Percentiles rank a stretch among this genome's conserved stretches.
Evolutionary conservation across 139 green algal species (phyloP).

Genomic region (Chlorella sp.): DNA sequence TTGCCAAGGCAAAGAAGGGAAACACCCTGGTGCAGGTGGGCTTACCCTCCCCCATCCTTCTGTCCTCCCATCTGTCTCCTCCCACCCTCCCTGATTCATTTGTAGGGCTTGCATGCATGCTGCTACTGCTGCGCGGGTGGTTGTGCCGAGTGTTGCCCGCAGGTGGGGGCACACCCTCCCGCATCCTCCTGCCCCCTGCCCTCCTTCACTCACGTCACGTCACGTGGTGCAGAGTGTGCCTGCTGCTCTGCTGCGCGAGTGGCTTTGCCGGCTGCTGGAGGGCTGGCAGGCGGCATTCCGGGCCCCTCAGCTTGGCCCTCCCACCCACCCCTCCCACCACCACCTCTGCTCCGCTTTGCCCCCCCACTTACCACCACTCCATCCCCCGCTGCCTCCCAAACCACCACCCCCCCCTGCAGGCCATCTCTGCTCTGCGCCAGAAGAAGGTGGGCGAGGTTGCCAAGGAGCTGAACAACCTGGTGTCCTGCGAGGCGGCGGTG

Average conservation of each 20-base stretch:
- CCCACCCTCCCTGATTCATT: not conserved
- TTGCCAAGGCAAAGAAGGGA: slow-evolving; percentile 78
- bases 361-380: not conserved
- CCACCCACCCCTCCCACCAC: no score
- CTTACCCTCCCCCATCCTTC: not conserved
- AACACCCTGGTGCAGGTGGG: slow-evolving; percentile 84
- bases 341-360: not conserved
- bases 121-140: no score
- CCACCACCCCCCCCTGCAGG: slow-evolving; percentile 37
- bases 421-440: slow-evolving; percentile 74
- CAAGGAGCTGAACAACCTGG: slow-evolving; percentile 70
- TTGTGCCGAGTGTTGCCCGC: no score
- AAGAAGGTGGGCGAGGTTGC: slow-evolving; percentile 67
- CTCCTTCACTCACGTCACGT: no score
- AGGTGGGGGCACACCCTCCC: no score
- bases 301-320: no score
- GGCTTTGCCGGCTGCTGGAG: no score
- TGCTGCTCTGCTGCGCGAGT: no score
- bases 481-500: slow-evolving; percentile 62
- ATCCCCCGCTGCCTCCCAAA: not conserved
- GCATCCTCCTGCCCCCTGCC: no score
- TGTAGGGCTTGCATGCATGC: not conserved
- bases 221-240: no score
- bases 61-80: not conserved
- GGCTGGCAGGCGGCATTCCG: no score